Conservation (phyloP, 2,329 filamentous ascomycete species). For the Fusarium vanettenii region DNA sequence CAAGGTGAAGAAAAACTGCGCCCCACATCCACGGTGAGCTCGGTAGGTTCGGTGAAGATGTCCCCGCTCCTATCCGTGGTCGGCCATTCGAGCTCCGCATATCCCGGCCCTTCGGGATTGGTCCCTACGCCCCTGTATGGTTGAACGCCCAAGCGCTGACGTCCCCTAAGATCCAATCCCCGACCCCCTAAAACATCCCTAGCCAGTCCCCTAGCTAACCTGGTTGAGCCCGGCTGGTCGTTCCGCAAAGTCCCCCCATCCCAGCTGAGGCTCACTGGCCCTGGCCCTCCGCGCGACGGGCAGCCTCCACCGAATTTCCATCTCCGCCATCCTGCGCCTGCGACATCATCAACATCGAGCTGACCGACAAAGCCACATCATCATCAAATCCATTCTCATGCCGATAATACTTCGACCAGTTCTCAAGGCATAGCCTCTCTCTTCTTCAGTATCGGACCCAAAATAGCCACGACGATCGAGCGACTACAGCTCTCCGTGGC, state of each 20-base stretch:
- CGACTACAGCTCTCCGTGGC: slow-evolving; percentile 32
- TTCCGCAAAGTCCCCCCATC: slow-evolving; percentile 16
- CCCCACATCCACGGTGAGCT: slow-evolving; percentile 40
- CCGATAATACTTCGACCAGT: slow-evolving; percentile 1
- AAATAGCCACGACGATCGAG: slow-evolving; percentile 5
- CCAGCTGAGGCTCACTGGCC: slow-evolving; percentile 33
- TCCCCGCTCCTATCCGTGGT: slow-evolving; percentile 14
- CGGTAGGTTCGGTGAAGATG: slow-evolving; percentile 32
- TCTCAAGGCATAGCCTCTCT: slow-evolving; percentile 25
- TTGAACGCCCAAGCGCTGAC: slow-evolving; percentile 22
- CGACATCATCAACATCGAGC: slow-evolving; percentile 37
- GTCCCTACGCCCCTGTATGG: slow-evolving; percentile 16
- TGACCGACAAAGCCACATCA: slow-evolving; percentile 14
- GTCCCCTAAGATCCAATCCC: slow-evolving; percentile 18
- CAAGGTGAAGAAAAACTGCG: slow-evolving; percentile 43
- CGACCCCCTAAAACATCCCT: slow-evolving; percentile 22
- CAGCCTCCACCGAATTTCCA: slow-evolving; percentile 43
- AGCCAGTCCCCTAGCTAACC: slow-evolving; percentile 2
- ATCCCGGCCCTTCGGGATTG: slow-evolving; percentile 17
- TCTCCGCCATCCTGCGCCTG: slow-evolving; percentile 34
- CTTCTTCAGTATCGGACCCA: background rate
- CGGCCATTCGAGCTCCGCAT: slow-evolving; percentile 7
- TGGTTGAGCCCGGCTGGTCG: background rate
- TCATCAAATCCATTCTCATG: slow-evolving; percentile 13
- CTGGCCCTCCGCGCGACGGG: slow-evolving; percentile 36